Base-by-base conservation (phyloP, 2,329 filamentous ascomycete species). In the Cordyceps cateniannulata region DNA sequence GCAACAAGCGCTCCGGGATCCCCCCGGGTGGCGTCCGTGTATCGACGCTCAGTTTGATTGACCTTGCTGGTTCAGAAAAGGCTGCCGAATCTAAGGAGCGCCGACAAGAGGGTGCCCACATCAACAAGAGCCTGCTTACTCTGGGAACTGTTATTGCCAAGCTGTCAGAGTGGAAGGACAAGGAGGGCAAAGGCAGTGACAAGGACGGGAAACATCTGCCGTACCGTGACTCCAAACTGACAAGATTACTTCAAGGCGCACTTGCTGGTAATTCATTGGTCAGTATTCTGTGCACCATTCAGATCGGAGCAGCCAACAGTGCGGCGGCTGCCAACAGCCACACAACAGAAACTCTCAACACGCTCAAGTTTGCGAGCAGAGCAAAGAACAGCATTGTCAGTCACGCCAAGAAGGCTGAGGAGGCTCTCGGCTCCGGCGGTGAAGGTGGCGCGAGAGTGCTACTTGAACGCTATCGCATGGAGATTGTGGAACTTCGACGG, bases 341-440 rank as follows among this genome's bases (percentile, higher is more conserved):
- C 69, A 91, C 89, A 0, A 84, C 85, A 20, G 95, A 99, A 75
- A 98, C 93, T 0, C 77, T 99, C 60, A 99, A 96, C 72, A 99
- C 95, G 0, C 79, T 99, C 63, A 99, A 98, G 69, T 99, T 99
- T 71, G 95, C 95, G 2, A 95, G 93, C 12, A 85, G 95, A 68
- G 95, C 95, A 49, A 97, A 96, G 81, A 99, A 99, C 75, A 99
- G 89, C 71, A 96, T 99, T 69, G 88, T 98, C 70, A 97, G 92
- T 67, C 93, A 98, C 75, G 95, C 95, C 38, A 98, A 97, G 80
- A 90, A 87, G 70, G 93, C 93, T 7, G 91, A 96, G 66, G 95
- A 98, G 73, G 92, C 93, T 3, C 79, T 93, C 25, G 89, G 89
- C 25, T 81, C 82, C 45, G 88, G 89, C 44, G 88, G 87, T n/a